These are phyloP conservation scores for Geoglossum cookeanum DNA, from an alignment of 2,329 filamentous ascomycete species.

Conservation along the genomic window DNA sequence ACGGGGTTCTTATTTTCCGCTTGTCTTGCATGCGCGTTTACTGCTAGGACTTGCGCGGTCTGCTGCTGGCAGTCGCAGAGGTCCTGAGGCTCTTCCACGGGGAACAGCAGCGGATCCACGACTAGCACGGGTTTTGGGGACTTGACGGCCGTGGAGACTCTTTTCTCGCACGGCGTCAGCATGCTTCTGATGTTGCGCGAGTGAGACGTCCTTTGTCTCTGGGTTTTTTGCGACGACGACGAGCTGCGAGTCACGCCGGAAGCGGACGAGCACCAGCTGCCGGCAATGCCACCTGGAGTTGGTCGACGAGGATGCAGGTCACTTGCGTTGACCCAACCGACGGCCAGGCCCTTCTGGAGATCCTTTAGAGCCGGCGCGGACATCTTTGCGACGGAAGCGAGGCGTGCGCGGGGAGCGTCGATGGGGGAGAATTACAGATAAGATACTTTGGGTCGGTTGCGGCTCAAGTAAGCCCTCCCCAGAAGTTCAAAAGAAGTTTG, in stretches of 20 bases:
- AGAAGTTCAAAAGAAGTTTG: not conserved
- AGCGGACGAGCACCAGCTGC: not conserved
- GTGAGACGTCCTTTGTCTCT: not conserved
- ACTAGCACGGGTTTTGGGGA: not conserved
- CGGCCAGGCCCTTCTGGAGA: not conserved
- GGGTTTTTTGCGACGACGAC: not conserved
- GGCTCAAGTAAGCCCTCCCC: not conserved
- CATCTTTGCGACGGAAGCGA: not conserved
- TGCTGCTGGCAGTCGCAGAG: not conserved
- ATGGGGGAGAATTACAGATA: not conserved
- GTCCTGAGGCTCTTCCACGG: not conserved
- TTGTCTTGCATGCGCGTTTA: not conserved
- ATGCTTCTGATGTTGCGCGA: not conserved
- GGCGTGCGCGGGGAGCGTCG: not conserved
- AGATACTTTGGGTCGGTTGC: not conserved
- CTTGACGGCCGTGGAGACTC: not conserved
- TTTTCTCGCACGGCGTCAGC: not conserved
- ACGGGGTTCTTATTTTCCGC: not conserved
- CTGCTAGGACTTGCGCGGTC: not conserved
- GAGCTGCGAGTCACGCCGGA: not conserved
- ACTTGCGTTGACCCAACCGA: not conserved
- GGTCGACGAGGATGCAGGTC: not conserved
- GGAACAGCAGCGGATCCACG: not conserved
- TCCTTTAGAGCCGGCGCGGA: not conserved
- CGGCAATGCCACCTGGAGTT: not conserved